Evolutionary conservation across 2,329 filamentous ascomycete genomes (phyloP).

Genomic region (Diaporthe velutina): DNA sequence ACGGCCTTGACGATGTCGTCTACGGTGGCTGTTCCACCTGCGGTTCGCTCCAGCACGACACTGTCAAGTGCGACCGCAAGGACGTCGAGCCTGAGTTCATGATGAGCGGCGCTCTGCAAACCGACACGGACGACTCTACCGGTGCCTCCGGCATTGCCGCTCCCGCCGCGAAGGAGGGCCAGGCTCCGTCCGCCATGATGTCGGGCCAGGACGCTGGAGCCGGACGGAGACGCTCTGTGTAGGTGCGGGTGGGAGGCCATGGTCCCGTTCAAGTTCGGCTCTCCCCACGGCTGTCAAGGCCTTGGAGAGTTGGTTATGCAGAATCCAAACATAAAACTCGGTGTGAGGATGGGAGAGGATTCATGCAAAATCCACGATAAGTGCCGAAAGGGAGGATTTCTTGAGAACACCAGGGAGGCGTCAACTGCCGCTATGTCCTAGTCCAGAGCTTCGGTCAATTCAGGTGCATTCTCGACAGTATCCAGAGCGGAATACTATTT

Average conservation of each 20-base stretch:
- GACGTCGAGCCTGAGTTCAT: neutral
- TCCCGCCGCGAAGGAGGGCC: neutral
- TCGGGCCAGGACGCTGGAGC: neutral
- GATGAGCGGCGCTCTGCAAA: conserved; percentile 12
- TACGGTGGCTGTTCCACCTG: conserved; percentile 10
- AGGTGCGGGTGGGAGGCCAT: neutral
- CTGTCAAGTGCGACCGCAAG: neutral
- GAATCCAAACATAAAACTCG: neutral
- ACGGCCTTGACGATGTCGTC: neutral
- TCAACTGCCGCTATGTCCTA: neutral
- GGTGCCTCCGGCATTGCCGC: neutral
- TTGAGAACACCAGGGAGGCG: neutral
- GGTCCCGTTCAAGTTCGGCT: too few relatives aligned
- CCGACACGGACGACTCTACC: neutral
- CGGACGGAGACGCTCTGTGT: neutral
- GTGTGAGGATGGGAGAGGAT: neutral
- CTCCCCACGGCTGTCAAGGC: neutral
- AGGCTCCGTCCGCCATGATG: too few relatives aligned
- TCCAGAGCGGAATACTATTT: neutral
- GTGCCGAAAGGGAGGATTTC: neutral
- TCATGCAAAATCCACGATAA: too few relatives aligned
- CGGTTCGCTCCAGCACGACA: neutral
- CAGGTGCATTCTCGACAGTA: neutral
- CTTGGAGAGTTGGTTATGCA: neutral
- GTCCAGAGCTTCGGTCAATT: neutral